These are phyloP conservation scores for Hypoxylon sp. DNA, from an alignment of 2,329 filamentous ascomycete species.

Conservation along the genomic window DNA sequence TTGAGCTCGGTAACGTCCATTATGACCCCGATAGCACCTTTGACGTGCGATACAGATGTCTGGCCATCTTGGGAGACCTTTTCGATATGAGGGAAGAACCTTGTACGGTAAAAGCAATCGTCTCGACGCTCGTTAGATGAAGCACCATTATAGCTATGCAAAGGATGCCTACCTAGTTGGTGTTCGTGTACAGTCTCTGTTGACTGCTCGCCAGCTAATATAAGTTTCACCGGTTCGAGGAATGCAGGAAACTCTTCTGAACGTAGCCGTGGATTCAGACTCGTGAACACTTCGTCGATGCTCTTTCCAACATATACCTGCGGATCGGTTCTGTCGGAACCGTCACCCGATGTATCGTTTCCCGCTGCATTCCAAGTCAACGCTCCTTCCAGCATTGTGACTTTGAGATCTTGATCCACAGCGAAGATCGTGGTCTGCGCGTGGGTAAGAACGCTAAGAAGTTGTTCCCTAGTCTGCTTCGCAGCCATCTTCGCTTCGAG, in stretches of 20 bases:
- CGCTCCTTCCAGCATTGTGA: conserved; percentile 80
- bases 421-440: conserved; percentile 83
- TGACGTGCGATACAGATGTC: conserved; percentile 66
- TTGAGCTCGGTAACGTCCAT: conserved; percentile 84
- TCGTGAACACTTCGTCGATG: conserved; percentile 75
- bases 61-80: conserved; percentile 68
- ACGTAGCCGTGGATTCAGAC: conserved; percentile 60
- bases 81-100: conserved; percentile 76
- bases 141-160: background rate
- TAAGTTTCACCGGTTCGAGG: conserved; percentile 72
- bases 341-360: conserved; percentile 57
- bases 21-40: conserved; percentile 83
- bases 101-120: conserved; percentile 78
- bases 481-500: conserved; percentile 77
- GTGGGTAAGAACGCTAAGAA: conserved; percentile 80
- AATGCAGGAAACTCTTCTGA: conserved; percentile 65
- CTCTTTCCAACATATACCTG: conserved; percentile 71
- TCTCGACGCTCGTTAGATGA: conserved; percentile 56
- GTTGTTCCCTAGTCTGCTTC: conserved; percentile 76
- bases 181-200: conserved; percentile 75
- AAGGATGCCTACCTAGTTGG: conserved; percentile 61
- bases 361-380: conserved; percentile 65
- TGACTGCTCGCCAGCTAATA: conserved; percentile 71
- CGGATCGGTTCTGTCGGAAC: conserved; percentile 57
- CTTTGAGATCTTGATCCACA: conserved; percentile 71